These are phyloP conservation scores for Misopates orontium DNA, from an alignment of 257 asterid species.

Conservation along the genomic window DNA sequence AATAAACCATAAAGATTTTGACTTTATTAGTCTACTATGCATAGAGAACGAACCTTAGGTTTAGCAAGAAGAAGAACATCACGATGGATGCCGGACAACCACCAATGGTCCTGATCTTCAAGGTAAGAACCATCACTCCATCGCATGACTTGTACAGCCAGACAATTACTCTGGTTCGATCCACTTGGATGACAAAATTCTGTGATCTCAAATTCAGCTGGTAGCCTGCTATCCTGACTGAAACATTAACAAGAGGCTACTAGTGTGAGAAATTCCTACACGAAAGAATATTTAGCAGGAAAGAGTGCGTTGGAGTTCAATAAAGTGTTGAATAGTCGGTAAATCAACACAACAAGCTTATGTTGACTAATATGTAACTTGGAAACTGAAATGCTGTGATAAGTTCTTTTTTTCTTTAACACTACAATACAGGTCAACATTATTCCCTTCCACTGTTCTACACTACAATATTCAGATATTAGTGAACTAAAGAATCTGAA, in stretches of 20 bases:
- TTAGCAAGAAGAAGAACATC: constrained; percentile 86
- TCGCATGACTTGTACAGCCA: constrained; percentile 95
- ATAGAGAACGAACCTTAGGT: constrained; percentile 69
- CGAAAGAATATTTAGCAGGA: too few species aligned
- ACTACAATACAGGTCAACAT: too few species aligned
- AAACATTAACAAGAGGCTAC: constrained; percentile 26
- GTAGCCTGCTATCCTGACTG: constrained; percentile 98
- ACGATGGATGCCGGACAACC: constrained; percentile 98
- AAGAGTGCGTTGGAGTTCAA: too few species aligned
- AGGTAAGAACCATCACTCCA: constrained; percentile 99
- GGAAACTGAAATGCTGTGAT: too few species aligned
- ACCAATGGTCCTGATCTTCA: constrained; percentile 99
- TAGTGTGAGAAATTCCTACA: neutral
- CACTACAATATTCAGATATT: too few species aligned
- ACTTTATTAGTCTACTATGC: constrained; percentile 5
- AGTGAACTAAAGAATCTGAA: too few species aligned
- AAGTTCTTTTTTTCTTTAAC: too few species aligned
- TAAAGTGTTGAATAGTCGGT: too few species aligned
- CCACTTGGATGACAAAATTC: constrained; percentile 80
- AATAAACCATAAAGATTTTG: neutral
- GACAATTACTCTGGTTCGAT: constrained; percentile 63
- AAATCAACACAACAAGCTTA: too few species aligned
- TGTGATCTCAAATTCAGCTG: constrained; percentile 98
- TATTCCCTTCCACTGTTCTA: too few species aligned
- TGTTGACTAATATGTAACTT: too few species aligned